Percentiles rank a stretch among this genome's conserved stretches.
Evolutionary conservation across 2,329 filamentous ascomycete genomes (phyloP).

Genomic region (Ophiostoma ulmi): DNA sequence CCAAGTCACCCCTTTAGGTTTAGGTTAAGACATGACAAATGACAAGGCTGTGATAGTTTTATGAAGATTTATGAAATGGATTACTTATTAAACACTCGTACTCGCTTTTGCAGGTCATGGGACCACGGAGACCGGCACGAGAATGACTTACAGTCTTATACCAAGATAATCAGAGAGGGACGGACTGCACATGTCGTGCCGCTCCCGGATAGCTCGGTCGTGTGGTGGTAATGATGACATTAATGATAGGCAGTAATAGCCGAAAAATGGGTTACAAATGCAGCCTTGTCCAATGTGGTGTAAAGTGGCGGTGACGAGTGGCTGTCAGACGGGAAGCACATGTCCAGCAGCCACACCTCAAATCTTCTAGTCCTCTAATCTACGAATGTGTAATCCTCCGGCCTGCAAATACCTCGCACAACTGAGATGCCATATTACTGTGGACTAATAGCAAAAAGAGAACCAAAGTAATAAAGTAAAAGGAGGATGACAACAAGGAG

Average conservation of each 20-base stretch:
- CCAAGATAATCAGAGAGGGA: not conserved
- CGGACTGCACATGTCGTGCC: not conserved
- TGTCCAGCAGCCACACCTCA: not conserved
- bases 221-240: not conserved
- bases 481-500: not conserved
- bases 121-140: not conserved
- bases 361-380: no score
- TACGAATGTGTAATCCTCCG: not conserved
- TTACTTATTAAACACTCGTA: not conserved
- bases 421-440: not conserved
- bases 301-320: not conserved
- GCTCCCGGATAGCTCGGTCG: slow-evolving; percentile 5
- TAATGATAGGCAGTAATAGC: not conserved
- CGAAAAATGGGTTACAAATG: not conserved
- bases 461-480: not conserved
- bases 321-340: not conserved
- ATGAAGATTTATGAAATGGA: not conserved
- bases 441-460: not conserved
- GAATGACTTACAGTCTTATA: not conserved
- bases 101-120: not conserved
- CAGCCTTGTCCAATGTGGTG: not conserved
- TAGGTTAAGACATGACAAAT: not conserved
- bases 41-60: not conserved
- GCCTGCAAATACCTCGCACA: not conserved
- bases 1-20: slow-evolving; percentile 40